These are phyloP conservation scores for Mycena epipterygia DNA, from an alignment of 768 basidiomycete species.

Conservation along the genomic window DNA sequence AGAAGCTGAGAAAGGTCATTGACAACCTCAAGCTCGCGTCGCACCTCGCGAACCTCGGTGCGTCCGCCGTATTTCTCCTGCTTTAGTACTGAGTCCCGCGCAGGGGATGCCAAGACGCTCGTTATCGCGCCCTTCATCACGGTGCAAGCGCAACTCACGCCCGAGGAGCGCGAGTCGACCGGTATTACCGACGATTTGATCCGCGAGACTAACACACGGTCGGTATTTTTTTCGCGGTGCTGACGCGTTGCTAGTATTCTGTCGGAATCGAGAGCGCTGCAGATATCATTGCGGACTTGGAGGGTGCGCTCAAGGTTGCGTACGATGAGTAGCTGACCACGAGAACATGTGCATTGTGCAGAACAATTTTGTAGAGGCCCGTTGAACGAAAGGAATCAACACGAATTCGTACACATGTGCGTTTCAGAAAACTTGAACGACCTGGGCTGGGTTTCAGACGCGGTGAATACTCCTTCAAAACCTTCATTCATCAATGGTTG, in stretches of 20 bases:
- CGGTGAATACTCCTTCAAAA: no score
- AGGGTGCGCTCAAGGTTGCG: constrained; percentile 50
- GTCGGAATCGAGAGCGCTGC: constrained; percentile 59
- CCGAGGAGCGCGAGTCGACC: constrained; percentile 59
- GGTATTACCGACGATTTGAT: constrained; percentile 72
- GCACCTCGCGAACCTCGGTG: constrained; percentile 52
- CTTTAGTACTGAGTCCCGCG: not conserved
- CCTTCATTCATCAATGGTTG: no score
- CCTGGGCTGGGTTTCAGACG: no score
- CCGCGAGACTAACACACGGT: constrained; percentile 59
- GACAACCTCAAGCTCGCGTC: constrained; percentile 54
- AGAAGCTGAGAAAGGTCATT: constrained; percentile 50
- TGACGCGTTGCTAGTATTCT: constrained; percentile 46
- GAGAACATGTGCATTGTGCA: no score
- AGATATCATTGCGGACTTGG: constrained; percentile 64
- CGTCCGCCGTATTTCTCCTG: not conserved
- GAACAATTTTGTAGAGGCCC: no score
- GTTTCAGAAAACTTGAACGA: no score
- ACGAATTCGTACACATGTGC: no score
- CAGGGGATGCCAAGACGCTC: constrained; percentile 69
- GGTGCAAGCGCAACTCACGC: constrained; percentile 69
- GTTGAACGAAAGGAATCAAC: no score
- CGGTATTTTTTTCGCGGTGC: not conserved
- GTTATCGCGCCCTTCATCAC: constrained; percentile 72
- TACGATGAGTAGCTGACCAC: constrained; percentile 16